Conservation (phyloP, 2,329 filamentous ascomycete species). For the Sclerotinia nivalis region DNA sequence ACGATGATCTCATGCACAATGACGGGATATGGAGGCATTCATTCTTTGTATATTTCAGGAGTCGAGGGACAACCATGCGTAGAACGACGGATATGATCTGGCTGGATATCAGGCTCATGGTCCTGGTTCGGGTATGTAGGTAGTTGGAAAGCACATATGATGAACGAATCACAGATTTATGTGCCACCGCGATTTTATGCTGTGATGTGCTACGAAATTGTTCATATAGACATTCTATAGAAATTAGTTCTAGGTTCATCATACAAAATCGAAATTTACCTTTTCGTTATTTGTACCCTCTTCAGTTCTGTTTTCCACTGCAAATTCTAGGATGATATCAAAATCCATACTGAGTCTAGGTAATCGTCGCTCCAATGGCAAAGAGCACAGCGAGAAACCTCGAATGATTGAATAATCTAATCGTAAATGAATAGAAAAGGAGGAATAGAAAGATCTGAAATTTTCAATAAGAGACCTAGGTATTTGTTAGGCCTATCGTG, state of each 20-base stretch:
- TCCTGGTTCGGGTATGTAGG: not conserved
- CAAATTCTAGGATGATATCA: not conserved
- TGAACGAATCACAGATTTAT: not conserved
- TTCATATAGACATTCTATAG: not conserved
- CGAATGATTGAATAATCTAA: too few relatives aligned
- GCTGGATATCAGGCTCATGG: conserved; percentile 1
- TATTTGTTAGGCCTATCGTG: too few relatives aligned
- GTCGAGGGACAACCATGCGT: not conserved
- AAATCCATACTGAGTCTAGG: too few relatives aligned
- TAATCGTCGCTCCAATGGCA: too few relatives aligned
- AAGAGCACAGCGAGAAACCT: too few relatives aligned
- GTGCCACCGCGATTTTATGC: not conserved
- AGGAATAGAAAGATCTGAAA: too few relatives aligned
- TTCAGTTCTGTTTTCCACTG: not conserved
- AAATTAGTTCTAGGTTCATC: not conserved
- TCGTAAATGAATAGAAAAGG: too few relatives aligned
- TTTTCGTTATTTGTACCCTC: not conserved
- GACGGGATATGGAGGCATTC: not conserved
- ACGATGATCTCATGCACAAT: not conserved
- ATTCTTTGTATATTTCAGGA: conserved; percentile 30
- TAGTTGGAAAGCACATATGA: conserved; percentile 4
- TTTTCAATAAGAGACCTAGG: too few relatives aligned
- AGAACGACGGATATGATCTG: not conserved
- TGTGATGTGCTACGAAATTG: not conserved
- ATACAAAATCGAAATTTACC: not conserved